A percentile compares a stretch with the other conserved stretches of the same genome.
phyloP scores from a whole-genome alignment of 371 early-diverging fungal species.

The Thermomucor indicae-seudaticae region DNA sequence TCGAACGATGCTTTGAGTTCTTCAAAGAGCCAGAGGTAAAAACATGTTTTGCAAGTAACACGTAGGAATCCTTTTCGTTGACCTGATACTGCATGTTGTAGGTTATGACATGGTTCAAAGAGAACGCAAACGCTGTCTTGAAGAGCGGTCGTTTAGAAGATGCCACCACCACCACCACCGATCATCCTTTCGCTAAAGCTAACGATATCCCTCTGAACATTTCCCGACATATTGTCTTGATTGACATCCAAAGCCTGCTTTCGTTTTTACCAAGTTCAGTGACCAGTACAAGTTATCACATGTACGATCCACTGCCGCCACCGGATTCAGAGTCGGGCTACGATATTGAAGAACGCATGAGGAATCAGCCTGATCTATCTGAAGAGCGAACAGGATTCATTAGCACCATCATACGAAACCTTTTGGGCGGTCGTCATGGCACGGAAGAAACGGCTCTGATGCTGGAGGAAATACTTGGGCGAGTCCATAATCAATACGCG shows the following conservation, averaged over 20 bases:
- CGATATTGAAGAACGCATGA: too few relatives aligned
- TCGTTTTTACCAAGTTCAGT: conserved; percentile 53
- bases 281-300: conserved; percentile 52
- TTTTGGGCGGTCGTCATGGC: too few relatives aligned
- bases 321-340: conserved; percentile 49
- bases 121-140: conserved; percentile 14
- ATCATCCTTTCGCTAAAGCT: conserved; percentile 15
- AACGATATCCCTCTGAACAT: conserved; percentile 53
- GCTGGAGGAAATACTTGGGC: too few relatives aligned
- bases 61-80: not conserved
- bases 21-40: conserved; percentile 81
- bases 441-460: too few relatives aligned
- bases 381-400: too few relatives aligned
- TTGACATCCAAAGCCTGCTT: conserved; percentile 55
- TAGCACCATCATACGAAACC: too few relatives aligned
- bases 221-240: conserved; percentile 71
- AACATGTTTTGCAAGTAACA: too few relatives aligned
- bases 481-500: too few relatives aligned
- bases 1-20: conserved; percentile 55
- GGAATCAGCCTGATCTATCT: too few relatives aligned
- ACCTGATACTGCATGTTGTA: too few relatives aligned
- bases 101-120: conserved; percentile 49
- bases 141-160: conserved; percentile 5
- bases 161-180: too few relatives aligned
- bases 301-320: conserved; percentile 79